A percentile compares a stretch with the other conserved stretches of the same genome.
Conservation (phyloP, 495 filamentous ascomycete species). For the Aspergillus egyptiacus region DNA sequence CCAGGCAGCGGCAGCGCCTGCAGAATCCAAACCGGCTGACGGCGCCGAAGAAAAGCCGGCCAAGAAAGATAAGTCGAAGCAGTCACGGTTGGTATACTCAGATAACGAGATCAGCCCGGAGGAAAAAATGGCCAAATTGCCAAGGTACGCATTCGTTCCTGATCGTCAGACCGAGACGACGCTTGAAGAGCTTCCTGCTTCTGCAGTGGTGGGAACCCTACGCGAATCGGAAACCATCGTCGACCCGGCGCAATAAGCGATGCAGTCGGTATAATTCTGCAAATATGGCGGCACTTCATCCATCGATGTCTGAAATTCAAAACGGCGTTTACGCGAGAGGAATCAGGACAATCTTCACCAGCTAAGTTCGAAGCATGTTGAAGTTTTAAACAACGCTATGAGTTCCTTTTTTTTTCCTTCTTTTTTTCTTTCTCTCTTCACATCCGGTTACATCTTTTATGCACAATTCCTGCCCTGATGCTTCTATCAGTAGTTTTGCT, state of each 20-base stretch:
- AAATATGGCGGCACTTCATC: no score
- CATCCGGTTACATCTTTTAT: conserved; percentile 7
- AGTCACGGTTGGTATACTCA: conserved; percentile 66
- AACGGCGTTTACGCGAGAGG: conserved; percentile 10
- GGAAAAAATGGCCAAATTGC: conserved; percentile 75
- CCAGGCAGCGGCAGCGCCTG: conserved; percentile 19
- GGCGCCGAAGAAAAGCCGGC: conserved; percentile 47
- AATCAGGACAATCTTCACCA: conserved; percentile 22
- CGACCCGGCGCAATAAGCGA: conserved; percentile 30
- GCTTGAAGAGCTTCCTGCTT: conserved; percentile 34
- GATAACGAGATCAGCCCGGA: conserved; percentile 76
- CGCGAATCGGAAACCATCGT: conserved; percentile 31
- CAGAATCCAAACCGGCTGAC: conserved; percentile 24
- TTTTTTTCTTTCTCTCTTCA: conserved; percentile 10
- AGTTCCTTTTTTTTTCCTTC: conserved; percentile 13
- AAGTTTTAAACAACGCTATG: conserved; percentile 26
- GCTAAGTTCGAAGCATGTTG: conserved; percentile 43
- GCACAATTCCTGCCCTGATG: conserved; percentile 10
- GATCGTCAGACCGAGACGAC: conserved; percentile 32
- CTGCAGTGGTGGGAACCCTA: conserved; percentile 30
- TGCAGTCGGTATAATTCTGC: no score
- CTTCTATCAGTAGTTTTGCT: conserved; percentile 11
- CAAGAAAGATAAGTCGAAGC: conserved; percentile 66
- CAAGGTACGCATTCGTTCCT: conserved; percentile 68
- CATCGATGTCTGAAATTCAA: neutral